Percentiles rank a stretch among this genome's conserved stretches.
Evolutionary conservation across 305 asterid genomes (phyloP).

Genomic region (Fraxinus greggii): DNA sequence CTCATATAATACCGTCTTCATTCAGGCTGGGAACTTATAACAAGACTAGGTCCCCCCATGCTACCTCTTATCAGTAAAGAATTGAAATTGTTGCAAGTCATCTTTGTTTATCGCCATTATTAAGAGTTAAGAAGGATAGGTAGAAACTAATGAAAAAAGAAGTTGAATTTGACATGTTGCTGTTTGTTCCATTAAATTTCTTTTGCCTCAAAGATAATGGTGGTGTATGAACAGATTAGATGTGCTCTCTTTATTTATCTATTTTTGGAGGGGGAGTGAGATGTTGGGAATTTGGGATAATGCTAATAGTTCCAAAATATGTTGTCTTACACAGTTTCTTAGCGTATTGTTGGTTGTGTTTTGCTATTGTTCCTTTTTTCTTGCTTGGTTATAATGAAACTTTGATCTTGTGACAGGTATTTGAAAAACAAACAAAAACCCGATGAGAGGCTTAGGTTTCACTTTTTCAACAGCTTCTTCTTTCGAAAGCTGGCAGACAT

Average conservation of each 20-base stretch:
- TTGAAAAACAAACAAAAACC: constrained; percentile 57
- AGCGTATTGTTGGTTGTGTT: constrained; percentile 16
- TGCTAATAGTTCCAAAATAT: not conserved
- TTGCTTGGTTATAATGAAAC: constrained; percentile 25
- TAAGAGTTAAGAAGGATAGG: not conserved
- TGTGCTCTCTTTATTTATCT: not conserved
- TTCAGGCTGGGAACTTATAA: not conserved
- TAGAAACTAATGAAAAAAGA: not conserved
- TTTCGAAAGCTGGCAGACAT: constrained; percentile 92
- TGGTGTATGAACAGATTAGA: not conserved
- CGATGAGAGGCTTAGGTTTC: constrained; percentile 61
- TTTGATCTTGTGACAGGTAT: constrained; percentile 54
- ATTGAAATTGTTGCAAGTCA: not conserved
- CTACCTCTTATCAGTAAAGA: constrained; percentile 6
- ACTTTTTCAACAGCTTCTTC: constrained; percentile 95
- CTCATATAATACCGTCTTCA: constrained; percentile 8
- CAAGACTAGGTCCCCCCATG: not conserved
- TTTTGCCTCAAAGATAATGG: constrained; percentile 17
- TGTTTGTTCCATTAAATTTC: constrained; percentile 16
- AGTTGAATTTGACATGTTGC: constrained; percentile 9
- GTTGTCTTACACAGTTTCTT: constrained; percentile 20
- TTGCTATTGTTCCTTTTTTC: not conserved
- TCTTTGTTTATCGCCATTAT: constrained; percentile 13
- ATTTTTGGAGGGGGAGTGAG: not conserved
- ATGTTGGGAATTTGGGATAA: not conserved